Percentiles rank a stretch among this genome's conserved stretches.
Conservation (phyloP, 306 rosid species). For the Cucurbita maxima region DNA sequence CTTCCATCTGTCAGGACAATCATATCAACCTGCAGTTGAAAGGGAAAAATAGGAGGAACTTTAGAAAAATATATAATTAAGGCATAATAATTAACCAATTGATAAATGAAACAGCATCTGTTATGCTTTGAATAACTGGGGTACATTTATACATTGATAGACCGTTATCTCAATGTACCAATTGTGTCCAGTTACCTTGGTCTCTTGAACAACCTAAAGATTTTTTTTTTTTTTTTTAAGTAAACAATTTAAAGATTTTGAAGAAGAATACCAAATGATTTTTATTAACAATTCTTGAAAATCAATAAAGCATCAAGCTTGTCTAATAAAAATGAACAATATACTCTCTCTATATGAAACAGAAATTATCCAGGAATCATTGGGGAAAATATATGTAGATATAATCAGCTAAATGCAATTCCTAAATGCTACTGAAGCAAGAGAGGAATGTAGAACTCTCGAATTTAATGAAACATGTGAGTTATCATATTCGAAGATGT, state of each 20-base stretch:
- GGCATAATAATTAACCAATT: neutral
- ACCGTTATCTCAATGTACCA: neutral
- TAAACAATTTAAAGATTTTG: neutral
- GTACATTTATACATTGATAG: neutral
- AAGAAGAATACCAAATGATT: neutral
- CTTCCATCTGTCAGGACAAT: constrained; percentile 97
- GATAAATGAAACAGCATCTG: neutral
- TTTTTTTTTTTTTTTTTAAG: too few relatives aligned
- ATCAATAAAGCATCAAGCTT: neutral
- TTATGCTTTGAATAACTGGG: neutral
- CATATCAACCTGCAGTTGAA: constrained; percentile 85
- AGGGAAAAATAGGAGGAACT: constrained; percentile 3
- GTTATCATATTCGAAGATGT: neutral
- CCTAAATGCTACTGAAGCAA: neutral
- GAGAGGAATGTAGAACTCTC: neutral
- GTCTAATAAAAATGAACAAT: neutral
- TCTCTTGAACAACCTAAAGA: neutral
- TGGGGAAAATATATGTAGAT: neutral
- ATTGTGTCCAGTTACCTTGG: neutral
- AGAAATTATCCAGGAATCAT: neutral
- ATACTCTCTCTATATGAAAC: neutral
- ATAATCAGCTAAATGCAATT: neutral
- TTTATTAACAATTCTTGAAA: neutral
- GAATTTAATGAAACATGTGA: neutral
- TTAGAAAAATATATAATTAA: neutral